Evolutionary conservation across 2,329 filamentous ascomycete genomes (phyloP).

Genomic region (Magnaporthiopsis incrustans): DNA sequence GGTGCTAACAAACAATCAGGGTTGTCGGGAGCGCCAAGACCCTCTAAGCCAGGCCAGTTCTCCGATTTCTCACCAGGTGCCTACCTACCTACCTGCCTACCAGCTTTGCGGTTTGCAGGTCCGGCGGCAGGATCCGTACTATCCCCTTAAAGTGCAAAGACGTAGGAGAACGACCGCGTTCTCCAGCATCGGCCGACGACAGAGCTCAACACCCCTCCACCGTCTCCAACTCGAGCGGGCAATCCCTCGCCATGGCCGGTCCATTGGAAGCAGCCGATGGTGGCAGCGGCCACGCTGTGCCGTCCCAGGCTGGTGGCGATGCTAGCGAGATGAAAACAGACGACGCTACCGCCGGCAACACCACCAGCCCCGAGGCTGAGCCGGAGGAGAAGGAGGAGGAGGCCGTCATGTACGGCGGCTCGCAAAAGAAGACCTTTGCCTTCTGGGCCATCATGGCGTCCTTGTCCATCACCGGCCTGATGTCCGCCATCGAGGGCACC

Average conservation of each 20-base stretch:
- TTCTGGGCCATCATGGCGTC: slow-evolving; percentile 10
- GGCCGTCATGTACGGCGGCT: neutral
- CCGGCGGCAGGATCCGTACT: too few relatives aligned
- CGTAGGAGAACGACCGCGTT: too few relatives aligned
- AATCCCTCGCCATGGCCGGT: neutral
- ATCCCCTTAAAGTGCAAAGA: too few relatives aligned
- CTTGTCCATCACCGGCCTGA: slow-evolving; percentile 14
- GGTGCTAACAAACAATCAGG: too few relatives aligned
- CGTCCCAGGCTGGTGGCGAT: neutral
- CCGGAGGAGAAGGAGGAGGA: neutral
- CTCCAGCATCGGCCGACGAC: too few relatives aligned
- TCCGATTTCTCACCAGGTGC: too few relatives aligned
- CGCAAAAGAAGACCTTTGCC: neutral
- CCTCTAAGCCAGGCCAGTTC: too few relatives aligned
- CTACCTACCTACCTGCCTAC: too few relatives aligned
- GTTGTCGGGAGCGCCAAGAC: too few relatives aligned
- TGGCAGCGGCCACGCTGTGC: neutral
- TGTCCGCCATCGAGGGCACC: slow-evolving; percentile 18
- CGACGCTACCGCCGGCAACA: neutral
- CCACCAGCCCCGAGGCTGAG: neutral
- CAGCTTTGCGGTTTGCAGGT: too few relatives aligned
- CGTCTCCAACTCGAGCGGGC: too few relatives aligned
- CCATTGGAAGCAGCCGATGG: neutral
- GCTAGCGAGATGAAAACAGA: neutral
- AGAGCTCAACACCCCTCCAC: too few relatives aligned